Conservation (phyloP, 2,329 filamentous ascomycete genomes). For the Xylaria polymorpha region DNA sequence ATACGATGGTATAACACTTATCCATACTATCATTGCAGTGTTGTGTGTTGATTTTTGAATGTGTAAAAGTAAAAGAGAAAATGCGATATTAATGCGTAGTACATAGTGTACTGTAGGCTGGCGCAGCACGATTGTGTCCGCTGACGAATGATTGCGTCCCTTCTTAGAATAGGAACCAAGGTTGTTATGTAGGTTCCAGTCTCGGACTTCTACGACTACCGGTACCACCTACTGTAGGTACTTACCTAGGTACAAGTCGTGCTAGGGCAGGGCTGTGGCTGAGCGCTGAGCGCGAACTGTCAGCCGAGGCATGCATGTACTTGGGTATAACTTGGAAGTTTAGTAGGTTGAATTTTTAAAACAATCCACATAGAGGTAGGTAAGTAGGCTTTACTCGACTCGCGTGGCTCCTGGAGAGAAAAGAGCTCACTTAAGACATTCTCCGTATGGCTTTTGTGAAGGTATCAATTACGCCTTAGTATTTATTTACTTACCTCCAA, state of each 20-base stretch:
- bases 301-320: not conserved
- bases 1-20: not conserved
- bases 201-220: not conserved
- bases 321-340: constrained; percentile 1
- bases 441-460: not conserved
- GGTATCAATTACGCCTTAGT: not conserved
- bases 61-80: not conserved
- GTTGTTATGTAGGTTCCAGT: not conserved
- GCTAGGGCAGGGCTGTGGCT: constrained; percentile 20
- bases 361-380: no score
- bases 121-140: constrained; percentile 29
- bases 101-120: no score
- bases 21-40: no score
- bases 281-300: constrained; percentile 16
- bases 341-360: not conserved
- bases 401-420: not conserved
- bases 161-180: not conserved
- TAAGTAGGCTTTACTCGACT: constrained; percentile 7
- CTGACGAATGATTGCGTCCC: constrained; percentile 25
- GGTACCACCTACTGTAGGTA: no score
- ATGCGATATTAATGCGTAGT: no score
- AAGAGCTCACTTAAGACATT: not conserved
- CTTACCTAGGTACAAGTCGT: not conserved
- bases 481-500: not conserved
- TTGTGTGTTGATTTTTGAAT: not conserved